These are phyloP conservation scores for Globisporangium splendens DNA, from an alignment of 352 stramenopile species.

Conservation along the genomic window DNA sequence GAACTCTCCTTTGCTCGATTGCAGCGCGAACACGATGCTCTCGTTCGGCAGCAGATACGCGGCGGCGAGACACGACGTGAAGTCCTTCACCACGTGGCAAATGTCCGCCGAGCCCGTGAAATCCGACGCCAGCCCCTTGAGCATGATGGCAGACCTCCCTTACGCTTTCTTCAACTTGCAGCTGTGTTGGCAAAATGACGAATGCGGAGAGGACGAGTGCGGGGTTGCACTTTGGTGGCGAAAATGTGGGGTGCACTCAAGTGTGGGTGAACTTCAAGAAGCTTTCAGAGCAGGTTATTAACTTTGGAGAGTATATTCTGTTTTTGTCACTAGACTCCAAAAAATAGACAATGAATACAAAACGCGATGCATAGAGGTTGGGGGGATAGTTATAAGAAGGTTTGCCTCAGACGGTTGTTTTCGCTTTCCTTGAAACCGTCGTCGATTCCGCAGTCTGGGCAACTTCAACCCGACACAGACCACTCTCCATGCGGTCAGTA, in stretches of 20 bases:
- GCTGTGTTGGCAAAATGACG: too few relatives aligned
- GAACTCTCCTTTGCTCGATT: constrained; percentile 17
- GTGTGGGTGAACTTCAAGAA: too few relatives aligned
- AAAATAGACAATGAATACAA: constrained; percentile 2
- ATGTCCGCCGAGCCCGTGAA: constrained; percentile 50
- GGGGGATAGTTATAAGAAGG: too few relatives aligned
- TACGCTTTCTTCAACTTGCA: too few relatives aligned
- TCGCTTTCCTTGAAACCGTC: too few relatives aligned
- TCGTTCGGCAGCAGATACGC: constrained; percentile 40
- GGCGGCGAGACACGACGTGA: constrained; percentile 24
- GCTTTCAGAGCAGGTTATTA: not conserved
- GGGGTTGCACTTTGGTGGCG: too few relatives aligned
- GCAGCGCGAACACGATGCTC: constrained; percentile 15
- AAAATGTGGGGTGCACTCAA: too few relatives aligned
- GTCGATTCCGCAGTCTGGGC: too few relatives aligned
- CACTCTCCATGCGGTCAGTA: too few relatives aligned
- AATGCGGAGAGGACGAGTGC: too few relatives aligned
- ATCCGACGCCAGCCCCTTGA: constrained; percentile 49
- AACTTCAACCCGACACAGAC: too few relatives aligned
- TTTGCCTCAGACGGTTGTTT: too few relatives aligned
- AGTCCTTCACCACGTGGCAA: constrained; percentile 30
- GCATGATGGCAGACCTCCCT: constrained; percentile 16
- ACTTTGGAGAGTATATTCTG: not conserved
- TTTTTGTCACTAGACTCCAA: not conserved
- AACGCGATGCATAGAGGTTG: not conserved